Evolutionary conservation across 2,329 filamentous ascomycete genomes (phyloP).

Genomic region (Pochonia chlamydosporia): DNA sequence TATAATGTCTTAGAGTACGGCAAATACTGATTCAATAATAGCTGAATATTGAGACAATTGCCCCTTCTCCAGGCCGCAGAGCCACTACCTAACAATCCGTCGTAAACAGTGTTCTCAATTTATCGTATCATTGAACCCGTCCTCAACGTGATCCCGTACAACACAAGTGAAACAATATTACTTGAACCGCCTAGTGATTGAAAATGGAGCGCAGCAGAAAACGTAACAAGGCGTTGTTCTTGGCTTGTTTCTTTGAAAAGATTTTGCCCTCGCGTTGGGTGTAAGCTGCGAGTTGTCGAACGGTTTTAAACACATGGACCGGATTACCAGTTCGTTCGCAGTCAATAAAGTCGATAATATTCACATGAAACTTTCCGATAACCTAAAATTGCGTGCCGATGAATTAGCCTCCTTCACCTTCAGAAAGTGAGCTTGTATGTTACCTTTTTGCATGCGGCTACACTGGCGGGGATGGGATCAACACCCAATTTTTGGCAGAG

Average conservation of each 20-base stretch:
- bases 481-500: constrained; percentile 3
- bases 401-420: neutral
- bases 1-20: too few relatives aligned
- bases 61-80: too few relatives aligned
- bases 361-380: neutral
- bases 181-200: too few relatives aligned
- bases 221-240: neutral
- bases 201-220: constrained; percentile 1
- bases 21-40: too few relatives aligned
- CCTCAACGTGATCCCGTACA: too few relatives aligned
- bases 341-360: constrained; percentile 7
- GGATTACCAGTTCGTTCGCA: constrained; percentile 2
- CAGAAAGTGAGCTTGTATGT: neutral
- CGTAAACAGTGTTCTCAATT: too few relatives aligned
- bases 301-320: neutral
- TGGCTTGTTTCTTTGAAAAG: neutral
- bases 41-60: too few relatives aligned
- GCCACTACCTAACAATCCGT: too few relatives aligned
- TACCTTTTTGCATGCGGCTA: constrained; percentile 4
- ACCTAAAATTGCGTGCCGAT: neutral
- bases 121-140: too few relatives aligned
- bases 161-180: too few relatives aligned
- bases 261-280: neutral
- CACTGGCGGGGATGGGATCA: neutral
- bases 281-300: neutral